Evolutionary conservation across 2,329 filamentous ascomycete genomes (phyloP).

Genomic region (Diaporthe sp.): DNA sequence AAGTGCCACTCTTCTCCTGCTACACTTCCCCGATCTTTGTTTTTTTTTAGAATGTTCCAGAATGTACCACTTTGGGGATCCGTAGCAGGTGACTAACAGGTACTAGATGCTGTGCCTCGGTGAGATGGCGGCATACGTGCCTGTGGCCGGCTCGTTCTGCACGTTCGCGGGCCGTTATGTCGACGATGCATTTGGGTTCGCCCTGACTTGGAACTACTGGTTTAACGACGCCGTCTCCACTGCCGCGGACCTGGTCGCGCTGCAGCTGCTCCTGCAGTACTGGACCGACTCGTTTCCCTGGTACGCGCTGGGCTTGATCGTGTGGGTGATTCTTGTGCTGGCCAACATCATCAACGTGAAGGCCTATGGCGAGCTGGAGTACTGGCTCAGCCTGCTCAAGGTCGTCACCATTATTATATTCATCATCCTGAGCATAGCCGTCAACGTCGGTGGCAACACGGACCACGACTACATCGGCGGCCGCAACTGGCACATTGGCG

Average conservation of each 20-base stretch:
- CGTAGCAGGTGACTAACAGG: too few relatives aligned
- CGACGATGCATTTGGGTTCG: constrained; percentile 67
- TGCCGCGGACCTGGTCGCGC: constrained; percentile 71
- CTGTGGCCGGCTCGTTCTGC: constrained; percentile 67
- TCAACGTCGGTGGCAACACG: constrained; percentile 71
- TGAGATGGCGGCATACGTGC: constrained; percentile 72
- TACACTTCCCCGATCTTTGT: too few relatives aligned
- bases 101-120: constrained; percentile 66
- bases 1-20: too few relatives aligned
- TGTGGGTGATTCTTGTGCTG: constrained; percentile 67
- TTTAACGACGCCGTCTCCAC: constrained; percentile 75
- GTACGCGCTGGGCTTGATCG: constrained; percentile 73
- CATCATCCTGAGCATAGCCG: constrained; percentile 73
- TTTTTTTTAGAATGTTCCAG: too few relatives aligned
- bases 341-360: constrained; percentile 66
- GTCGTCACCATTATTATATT: constrained; percentile 69
- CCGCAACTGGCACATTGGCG: constrained; percentile 69
- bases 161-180: constrained; percentile 68
- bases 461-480: constrained; percentile 69
- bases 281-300: constrained; percentile 75
- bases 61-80: too few relatives aligned
- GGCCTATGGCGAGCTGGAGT: constrained; percentile 70
- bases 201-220: constrained; percentile 73
- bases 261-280: constrained; percentile 71
- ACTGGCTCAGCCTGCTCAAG: constrained; percentile 69